Percentiles rank a stretch among this genome's conserved stretches.
These are phyloP conservation scores for Aureobasidium musti DNA, from an alignment of 2,329 filamentous ascomycete genomes.

Conservation along the genomic window DNA sequence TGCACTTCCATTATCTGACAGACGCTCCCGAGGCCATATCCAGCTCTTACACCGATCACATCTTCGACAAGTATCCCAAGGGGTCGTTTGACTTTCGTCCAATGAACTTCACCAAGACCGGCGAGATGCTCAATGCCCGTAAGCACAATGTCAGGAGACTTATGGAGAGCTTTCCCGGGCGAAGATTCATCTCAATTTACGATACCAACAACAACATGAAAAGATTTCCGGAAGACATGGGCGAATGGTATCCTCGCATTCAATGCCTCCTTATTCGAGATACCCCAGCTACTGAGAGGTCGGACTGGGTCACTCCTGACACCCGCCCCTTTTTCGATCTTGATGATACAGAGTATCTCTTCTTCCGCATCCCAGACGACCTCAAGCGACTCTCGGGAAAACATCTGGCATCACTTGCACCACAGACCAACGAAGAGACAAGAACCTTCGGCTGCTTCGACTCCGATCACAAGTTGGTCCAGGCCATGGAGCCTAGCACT, in stretches of 20 bases:
- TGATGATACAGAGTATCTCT: constrained; percentile 29
- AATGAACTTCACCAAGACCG: constrained; percentile 30
- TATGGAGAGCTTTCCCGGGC: constrained; percentile 34
- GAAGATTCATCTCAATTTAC: constrained; percentile 35
- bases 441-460: constrained; percentile 28
- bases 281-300: constrained; percentile 33
- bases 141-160: constrained; percentile 31
- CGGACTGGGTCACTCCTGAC: constrained; percentile 32
- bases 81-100: constrained; percentile 36
- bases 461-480: neutral
- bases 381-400: constrained; percentile 27
- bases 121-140: constrained; percentile 29
- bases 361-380: constrained; percentile 32
- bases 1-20: constrained; percentile 38
- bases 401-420: constrained; percentile 26
- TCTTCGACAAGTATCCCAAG: constrained; percentile 32
- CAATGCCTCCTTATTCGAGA: constrained; percentile 37
- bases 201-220: constrained; percentile 34
- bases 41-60: constrained; percentile 31
- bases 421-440: neutral
- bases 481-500: constrained; percentile 15
- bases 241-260: constrained; percentile 32
- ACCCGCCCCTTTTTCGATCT: constrained; percentile 28
- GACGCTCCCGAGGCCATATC: constrained; percentile 33
- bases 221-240: constrained; percentile 32